These are phyloP conservation scores for Verruconis gallopava DNA, from an alignment of 2,329 filamentous ascomycete genomes.

Conservation along the genomic window DNA sequence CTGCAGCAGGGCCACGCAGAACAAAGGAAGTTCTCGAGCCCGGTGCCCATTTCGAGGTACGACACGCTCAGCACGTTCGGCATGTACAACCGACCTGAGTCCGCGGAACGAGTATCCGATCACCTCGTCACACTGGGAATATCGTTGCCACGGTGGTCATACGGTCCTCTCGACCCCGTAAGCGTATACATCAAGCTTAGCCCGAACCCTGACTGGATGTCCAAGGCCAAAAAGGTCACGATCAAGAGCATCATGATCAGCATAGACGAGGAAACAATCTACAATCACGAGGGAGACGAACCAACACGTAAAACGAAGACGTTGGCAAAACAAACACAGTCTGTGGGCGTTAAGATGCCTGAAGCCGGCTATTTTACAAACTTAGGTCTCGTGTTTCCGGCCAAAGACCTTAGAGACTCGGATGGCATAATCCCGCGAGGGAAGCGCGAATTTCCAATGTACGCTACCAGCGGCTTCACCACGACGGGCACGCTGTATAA, in stretches of 20 bases:
- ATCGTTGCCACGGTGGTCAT: constrained; percentile 88
- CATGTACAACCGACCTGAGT: constrained; percentile 97
- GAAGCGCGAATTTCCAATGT: constrained; percentile 78
- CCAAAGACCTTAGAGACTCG: constrained; percentile 72
- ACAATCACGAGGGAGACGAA: constrained; percentile 93
- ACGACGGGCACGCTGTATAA: constrained; percentile 92
- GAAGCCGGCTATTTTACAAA: constrained; percentile 90
- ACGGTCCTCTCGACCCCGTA: constrained; percentile 87
- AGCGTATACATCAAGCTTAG: constrained; percentile 91
- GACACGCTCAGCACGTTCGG: constrained; percentile 96
- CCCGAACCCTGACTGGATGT: constrained; percentile 83
- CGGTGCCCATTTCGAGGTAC: constrained; percentile 82
- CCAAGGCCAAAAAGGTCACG: constrained; percentile 79
- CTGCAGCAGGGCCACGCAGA: constrained; percentile 80
- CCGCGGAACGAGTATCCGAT: constrained; percentile 72
- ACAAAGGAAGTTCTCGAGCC: constrained; percentile 83
- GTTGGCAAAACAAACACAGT: constrained; percentile 70
- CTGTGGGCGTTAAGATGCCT: constrained; percentile 71
- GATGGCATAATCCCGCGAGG: constrained; percentile 80
- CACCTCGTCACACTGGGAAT: constrained; percentile 86
- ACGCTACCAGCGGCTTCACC: constrained; percentile 81
- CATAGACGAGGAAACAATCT: constrained; percentile 98
- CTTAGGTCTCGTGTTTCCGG: constrained; percentile 78
- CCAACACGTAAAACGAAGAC: constrained; percentile 81
- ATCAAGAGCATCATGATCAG: constrained; percentile 88